Evolutionary conservation across 2,329 filamentous ascomycete species (phyloP), one percentile per base, ranked within the genome.

Genomic region (Chaetomium olivaceum): DNA sequence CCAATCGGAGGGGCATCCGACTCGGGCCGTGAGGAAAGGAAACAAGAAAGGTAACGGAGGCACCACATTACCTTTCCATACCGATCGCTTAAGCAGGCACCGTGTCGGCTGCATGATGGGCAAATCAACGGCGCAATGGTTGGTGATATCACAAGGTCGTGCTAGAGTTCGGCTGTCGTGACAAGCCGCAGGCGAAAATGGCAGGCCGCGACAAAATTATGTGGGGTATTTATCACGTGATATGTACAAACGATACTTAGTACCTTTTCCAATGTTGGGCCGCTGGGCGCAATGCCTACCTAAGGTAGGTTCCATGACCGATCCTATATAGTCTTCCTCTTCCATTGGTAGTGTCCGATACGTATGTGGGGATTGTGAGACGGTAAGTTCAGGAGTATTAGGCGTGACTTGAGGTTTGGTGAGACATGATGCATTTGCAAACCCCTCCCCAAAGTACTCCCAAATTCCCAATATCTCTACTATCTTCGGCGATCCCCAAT

Each of bases 51-150:
- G 23, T 59, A 51, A 59, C 43, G 29, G 23, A 48, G 7, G 14
- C 46, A 2, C n/a, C 0, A 66, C 79, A 56, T 71, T 79, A 93
- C 92, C 92, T 85, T 96, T 96, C 92, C 92, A 96, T 74, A 93
- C 89, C 58, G 92, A 95, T 72, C 92, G 89, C 80, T 88, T 88
- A 46, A 91, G 76, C 21, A 91, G 83, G 73, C 81, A 82, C 74
- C 87, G 82, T 72, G 90, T 91, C 69, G 88, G 84, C 76, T 88
- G 84, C 90, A 93, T 93, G 36, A 62, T 73, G 74, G 68, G 61
- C 63, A 61, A 29, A 48, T 16, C 9, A 25, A 48, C 16, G 36
- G 23, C 23, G n/a, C 39, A 48, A 58, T 16, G 3, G 51, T 19
- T 46, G 23, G 4, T 46, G 14, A 46, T 27, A 2, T n/a, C 33